Percentiles rank a stretch among this genome's conserved stretches.
Conservation (phyloP, 768 basidiomycete species). For the Cystobasidium ongulense region DNA sequence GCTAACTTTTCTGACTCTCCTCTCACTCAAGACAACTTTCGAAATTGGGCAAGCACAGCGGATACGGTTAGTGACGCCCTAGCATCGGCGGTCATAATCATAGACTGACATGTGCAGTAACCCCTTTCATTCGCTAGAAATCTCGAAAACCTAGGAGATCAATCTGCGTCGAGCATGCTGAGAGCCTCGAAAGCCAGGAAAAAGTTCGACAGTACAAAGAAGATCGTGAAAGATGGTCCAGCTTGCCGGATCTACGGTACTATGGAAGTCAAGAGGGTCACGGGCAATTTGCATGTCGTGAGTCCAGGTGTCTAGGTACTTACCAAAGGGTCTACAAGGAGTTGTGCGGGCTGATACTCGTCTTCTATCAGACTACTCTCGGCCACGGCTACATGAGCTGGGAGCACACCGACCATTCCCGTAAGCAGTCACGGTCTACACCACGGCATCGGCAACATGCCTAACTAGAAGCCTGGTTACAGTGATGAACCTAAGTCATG, state of each 20-base stretch:
- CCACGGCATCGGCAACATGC: neutral
- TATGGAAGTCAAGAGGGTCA: slow-evolving; percentile 76
- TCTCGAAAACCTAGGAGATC: neutral
- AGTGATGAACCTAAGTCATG: slow-evolving; percentile 96
- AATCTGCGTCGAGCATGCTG: slow-evolving; percentile 20
- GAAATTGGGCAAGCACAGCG: slow-evolving; percentile 70
- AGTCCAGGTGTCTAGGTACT: neutral
- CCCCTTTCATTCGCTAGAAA: neutral
- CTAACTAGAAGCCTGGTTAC: neutral
- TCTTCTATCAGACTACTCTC: slow-evolving; percentile 56
- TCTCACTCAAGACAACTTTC: slow-evolving; percentile 57
- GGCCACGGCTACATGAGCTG: slow-evolving; percentile 87
- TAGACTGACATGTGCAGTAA: too few relatives aligned
- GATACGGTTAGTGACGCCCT: slow-evolving; percentile 51
- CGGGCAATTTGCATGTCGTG: slow-evolving; percentile 78
- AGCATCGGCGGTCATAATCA: too few relatives aligned
- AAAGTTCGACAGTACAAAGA: slow-evolving; percentile 63
- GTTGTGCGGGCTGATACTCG: neutral
- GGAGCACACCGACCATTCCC: slow-evolving; percentile 74
- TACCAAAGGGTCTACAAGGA: neutral
- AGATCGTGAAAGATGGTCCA: slow-evolving; percentile 57
- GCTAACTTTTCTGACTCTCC: neutral
- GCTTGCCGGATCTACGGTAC: slow-evolving; percentile 83
- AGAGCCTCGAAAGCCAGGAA: slow-evolving; percentile 33
- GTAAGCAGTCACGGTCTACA: slow-evolving; percentile 50